Conservation (phyloP, 106 monocot species). For the Apostasia shenzhenica region DNA sequence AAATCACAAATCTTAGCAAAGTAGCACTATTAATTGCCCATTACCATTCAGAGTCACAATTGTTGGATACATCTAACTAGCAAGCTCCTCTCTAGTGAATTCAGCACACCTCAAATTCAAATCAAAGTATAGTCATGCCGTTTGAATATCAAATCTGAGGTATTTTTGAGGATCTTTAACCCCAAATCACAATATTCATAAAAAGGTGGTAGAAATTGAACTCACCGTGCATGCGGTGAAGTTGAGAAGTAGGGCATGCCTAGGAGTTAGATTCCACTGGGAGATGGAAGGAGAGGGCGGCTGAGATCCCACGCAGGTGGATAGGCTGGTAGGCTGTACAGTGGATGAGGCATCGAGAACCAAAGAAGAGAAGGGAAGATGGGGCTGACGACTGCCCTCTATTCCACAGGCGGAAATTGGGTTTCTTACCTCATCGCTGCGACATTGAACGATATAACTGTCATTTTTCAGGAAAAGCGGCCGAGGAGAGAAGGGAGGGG, state of each 20-base stretch:
- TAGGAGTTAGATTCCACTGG: conserved; percentile 31
- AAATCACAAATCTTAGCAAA: too few species aligned
- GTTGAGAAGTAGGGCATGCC: conserved; percentile 45
- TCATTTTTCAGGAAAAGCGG: background rate
- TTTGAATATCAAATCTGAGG: too few species aligned
- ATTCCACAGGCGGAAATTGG: background rate
- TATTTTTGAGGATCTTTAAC: too few species aligned
- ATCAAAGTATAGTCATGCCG: too few species aligned
- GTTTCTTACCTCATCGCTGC: background rate
- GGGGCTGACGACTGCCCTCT: background rate
- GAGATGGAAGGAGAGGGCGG: conserved; percentile 4
- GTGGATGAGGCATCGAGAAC: background rate
- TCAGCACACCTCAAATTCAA: too few species aligned
- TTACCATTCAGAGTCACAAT: too few species aligned
- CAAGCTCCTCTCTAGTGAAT: too few species aligned
- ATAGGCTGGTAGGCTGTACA: conserved; percentile 1
- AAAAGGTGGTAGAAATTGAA: too few species aligned
- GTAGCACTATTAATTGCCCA: too few species aligned
- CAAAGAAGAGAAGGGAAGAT: background rate
- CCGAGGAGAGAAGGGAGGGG: background rate
- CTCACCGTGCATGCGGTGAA: conserved; percentile 46
- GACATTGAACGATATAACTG: background rate
- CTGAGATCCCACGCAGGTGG: conserved; percentile 37
- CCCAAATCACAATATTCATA: too few species aligned
- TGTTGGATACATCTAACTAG: too few species aligned